Conservation (phyloP, 345 rosid genomes). For the Turnera subulata region DNA sequence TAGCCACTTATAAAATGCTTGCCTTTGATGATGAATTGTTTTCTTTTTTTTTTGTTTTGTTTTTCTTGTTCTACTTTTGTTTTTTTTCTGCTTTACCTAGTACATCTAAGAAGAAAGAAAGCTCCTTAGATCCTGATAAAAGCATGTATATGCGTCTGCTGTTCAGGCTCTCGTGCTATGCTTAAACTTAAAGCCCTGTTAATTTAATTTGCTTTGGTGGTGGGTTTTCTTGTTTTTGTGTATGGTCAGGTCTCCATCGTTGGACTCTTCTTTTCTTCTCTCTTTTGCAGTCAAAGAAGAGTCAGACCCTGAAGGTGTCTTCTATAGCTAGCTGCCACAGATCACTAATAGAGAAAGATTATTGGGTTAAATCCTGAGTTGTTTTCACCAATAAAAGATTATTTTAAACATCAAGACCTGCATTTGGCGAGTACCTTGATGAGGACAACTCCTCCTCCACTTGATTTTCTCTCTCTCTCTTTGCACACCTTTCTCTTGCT, state of each 20-base stretch:
- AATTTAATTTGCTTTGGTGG: slow-evolving; percentile 10
- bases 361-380: neutral
- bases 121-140: slow-evolving; percentile 25
- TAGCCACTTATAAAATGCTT: neutral
- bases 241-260: slow-evolving; percentile 53
- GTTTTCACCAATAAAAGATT: slow-evolving; percentile 6
- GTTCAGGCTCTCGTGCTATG: slow-evolving; percentile 23
- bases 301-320: slow-evolving; percentile 27
- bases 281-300: slow-evolving; percentile 47
- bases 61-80: neutral
- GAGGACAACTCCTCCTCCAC: slow-evolving; percentile 28
- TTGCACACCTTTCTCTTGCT: neutral
- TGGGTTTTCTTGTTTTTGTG: slow-evolving; percentile 27
- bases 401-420: slow-evolving; percentile 21
- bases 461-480: slow-evolving; percentile 12
- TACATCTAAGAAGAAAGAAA: slow-evolving; percentile 23
- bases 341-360: slow-evolving; percentile 1
- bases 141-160: slow-evolving; percentile 18
- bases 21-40: neutral
- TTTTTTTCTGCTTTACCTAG: slow-evolving; percentile 8
- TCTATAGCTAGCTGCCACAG: slow-evolving; percentile 14
- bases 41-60: slow-evolving; percentile 5
- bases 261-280: slow-evolving; percentile 26
- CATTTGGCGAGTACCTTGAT: slow-evolving; percentile 19
- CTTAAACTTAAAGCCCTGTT: no score